Evolutionary conservation across 2,329 filamentous ascomycete species (phyloP).

Genomic region (Pseudopithomyces maydicus): DNA sequence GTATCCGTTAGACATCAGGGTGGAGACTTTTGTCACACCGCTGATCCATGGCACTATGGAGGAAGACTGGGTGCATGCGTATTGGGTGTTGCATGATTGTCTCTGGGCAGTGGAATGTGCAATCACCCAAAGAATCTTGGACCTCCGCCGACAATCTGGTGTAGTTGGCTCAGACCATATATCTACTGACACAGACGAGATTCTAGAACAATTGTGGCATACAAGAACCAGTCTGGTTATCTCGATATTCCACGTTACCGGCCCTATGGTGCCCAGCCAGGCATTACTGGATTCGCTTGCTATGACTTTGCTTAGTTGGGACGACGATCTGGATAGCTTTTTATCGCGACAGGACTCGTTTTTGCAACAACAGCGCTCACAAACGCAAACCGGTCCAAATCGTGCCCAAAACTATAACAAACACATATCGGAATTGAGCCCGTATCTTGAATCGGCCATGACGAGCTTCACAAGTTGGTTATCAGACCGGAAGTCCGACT

Average conservation of each 20-base stretch:
- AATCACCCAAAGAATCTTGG: conserved; percentile 42
- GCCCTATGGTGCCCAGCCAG: conserved; percentile 24
- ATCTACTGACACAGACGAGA: conserved; percentile 25
- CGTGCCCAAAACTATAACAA: conserved; percentile 21
- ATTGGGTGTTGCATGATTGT: conserved; percentile 41
- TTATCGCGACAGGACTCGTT: conserved; percentile 27
- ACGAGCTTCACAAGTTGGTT: conserved; percentile 24
- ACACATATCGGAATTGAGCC: conserved; percentile 15
- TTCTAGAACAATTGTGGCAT: conserved; percentile 25
- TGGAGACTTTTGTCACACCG: conserved; percentile 29
- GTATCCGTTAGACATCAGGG: conserved; percentile 41
- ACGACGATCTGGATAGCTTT: conserved; percentile 24
- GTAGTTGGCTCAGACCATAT: conserved; percentile 12
- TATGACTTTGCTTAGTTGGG: conserved; percentile 28
- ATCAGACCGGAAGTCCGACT: conserved; percentile 13
- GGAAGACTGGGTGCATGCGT: conserved; percentile 38
- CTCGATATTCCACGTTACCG: conserved; percentile 28
- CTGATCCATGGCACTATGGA: conserved; percentile 29
- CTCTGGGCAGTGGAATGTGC: conserved; percentile 43
- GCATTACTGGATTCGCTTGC: conserved; percentile 26
- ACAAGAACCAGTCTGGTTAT: conserved; percentile 28
- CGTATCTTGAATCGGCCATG: conserved; percentile 21
- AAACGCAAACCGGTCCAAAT: conserved; percentile 10
- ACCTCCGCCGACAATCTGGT: conserved; percentile 28
- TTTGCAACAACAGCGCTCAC: conserved; percentile 13